phyloP scores from a whole-genome alignment of 2,329 filamentous ascomycete species.

The Sarocladiaceae sp. region DNA sequence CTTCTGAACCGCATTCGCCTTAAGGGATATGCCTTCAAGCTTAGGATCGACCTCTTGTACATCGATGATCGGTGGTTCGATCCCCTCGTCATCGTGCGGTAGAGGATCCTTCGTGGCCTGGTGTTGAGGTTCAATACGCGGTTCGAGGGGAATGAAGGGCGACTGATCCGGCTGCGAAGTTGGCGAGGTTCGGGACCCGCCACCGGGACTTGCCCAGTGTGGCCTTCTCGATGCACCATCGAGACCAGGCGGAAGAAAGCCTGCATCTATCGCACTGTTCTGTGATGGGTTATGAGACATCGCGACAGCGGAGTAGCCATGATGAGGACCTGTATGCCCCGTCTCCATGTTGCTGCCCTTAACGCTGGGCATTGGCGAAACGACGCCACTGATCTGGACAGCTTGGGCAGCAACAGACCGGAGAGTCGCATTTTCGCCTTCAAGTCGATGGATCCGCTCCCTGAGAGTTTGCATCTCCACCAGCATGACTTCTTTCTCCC shows the following conservation, averaged over 20 bases:
- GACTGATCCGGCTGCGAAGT: constrained; percentile 29
- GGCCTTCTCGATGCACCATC: constrained; percentile 30
- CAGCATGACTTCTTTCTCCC: constrained; percentile 37
- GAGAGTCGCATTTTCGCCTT: constrained; percentile 32
- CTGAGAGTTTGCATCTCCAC: constrained; percentile 37
- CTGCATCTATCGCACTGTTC: constrained; percentile 16
- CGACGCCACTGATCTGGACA: constrained; percentile 23
- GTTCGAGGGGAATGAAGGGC: constrained; percentile 36
- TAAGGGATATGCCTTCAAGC: constrained; percentile 57
- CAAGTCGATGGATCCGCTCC: constrained; percentile 30
- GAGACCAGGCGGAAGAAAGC: constrained; percentile 27
- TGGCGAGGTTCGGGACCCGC: constrained; percentile 30
- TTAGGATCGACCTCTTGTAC: constrained; percentile 54
- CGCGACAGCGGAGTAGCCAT: background rate
- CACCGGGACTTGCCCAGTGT: constrained; percentile 24
- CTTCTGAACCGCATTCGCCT: constrained; percentile 47
- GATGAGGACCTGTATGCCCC: constrained; percentile 3
- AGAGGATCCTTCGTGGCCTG: constrained; percentile 32
- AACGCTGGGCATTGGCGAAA: constrained; percentile 25
- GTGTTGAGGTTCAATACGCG: constrained; percentile 37
- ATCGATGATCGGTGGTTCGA: constrained; percentile 45
- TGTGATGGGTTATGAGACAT: background rate
- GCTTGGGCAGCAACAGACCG: constrained; percentile 24
- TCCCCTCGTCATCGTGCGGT: constrained; percentile 23
- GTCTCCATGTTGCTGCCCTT: constrained; percentile 12